Conservation (phyloP, 2,329 filamentous ascomycete genomes). For the Hymenoscyphus repandus region DNA sequence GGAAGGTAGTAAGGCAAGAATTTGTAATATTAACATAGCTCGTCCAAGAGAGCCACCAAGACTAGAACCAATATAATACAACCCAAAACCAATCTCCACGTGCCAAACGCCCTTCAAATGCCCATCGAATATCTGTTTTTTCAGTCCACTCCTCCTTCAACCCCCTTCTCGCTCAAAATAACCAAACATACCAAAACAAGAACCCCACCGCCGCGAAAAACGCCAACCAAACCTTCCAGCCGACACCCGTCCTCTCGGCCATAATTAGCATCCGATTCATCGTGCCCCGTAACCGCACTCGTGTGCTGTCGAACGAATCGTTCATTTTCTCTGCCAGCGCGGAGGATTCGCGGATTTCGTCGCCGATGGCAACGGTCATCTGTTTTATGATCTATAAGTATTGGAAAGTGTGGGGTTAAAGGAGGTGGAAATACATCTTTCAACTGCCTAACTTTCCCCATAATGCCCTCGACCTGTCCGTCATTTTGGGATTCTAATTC, state of each 20-base stretch:
- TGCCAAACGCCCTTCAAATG: neutral
- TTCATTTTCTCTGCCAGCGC: conserved; percentile 94
- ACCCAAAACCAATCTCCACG: conserved; percentile 1
- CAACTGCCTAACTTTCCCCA: conserved; percentile 81
- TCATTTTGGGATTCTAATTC: conserved; percentile 97
- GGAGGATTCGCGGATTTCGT: conserved; percentile 88
- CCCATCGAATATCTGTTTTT: neutral
- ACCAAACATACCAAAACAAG: conserved; percentile 89
- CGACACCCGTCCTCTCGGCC: conserved; percentile 89
- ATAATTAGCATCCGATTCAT: conserved; percentile 98
- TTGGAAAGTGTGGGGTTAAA: neutral
- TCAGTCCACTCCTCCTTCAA: neutral
- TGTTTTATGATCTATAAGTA: conserved; percentile 31
- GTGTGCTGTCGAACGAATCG: conserved; percentile 82
- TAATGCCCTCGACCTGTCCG: conserved; percentile 80
- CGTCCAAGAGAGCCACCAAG: conserved; percentile 5
- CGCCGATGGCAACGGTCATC: conserved; percentile 90
- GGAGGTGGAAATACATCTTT: conserved; percentile 65
- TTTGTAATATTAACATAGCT: conserved; percentile 12
- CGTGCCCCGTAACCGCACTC: conserved; percentile 75
- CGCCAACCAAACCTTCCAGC: conserved; percentile 88
- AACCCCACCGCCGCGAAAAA: conserved; percentile 82
- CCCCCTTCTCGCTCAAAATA: conserved; percentile 51
- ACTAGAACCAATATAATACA: conserved; percentile 9
- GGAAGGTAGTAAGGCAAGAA: neutral